Evolutionary conservation across 169 alveolate genomes (phyloP).

Genomic region (Plasmodium malariae): DNA sequence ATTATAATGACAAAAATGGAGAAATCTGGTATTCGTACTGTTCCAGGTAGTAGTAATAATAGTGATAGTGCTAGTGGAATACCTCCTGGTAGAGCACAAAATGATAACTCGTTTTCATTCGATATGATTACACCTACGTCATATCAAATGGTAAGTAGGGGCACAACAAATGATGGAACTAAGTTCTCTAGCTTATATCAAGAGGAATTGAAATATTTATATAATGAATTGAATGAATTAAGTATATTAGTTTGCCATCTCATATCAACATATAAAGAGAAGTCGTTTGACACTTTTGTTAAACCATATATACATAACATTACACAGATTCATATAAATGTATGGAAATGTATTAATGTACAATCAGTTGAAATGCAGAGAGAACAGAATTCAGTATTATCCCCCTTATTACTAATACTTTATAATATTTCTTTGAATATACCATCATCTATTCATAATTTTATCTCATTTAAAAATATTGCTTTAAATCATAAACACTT

Average conservation of each 20-base stretch:
- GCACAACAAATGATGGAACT: background rate
- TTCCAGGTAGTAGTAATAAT: background rate
- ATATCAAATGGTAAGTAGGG: background rate
- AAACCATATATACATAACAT: constrained; percentile 68
- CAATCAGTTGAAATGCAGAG: constrained; percentile 77
- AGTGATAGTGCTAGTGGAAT: too few relatives aligned
- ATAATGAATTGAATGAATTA: constrained; percentile 57
- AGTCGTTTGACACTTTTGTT: constrained; percentile 53
- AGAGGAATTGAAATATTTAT: constrained; percentile 70
- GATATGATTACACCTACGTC: constrained; percentile 44
- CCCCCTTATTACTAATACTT: constrained; percentile 40
- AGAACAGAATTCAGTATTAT: constrained; percentile 70
- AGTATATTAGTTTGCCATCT: constrained; percentile 68
- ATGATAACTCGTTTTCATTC: background rate
- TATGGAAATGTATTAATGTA: constrained; percentile 69
- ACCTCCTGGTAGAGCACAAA: too few relatives aligned
- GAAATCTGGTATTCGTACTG: background rate
- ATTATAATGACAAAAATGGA: constrained; percentile 59
- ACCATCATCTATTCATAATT: constrained; percentile 54
- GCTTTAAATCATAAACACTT: constrained; percentile 67
- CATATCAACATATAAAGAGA: constrained; percentile 70
- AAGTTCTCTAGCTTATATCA: background rate
- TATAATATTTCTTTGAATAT: constrained; percentile 65
- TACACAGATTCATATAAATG: constrained; percentile 46
- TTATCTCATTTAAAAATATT: constrained; percentile 41